These are phyloP conservation scores for Malassezia equina DNA, from an alignment of 1,284 basidiomycete genomes.

Conservation along the genomic window DNA sequence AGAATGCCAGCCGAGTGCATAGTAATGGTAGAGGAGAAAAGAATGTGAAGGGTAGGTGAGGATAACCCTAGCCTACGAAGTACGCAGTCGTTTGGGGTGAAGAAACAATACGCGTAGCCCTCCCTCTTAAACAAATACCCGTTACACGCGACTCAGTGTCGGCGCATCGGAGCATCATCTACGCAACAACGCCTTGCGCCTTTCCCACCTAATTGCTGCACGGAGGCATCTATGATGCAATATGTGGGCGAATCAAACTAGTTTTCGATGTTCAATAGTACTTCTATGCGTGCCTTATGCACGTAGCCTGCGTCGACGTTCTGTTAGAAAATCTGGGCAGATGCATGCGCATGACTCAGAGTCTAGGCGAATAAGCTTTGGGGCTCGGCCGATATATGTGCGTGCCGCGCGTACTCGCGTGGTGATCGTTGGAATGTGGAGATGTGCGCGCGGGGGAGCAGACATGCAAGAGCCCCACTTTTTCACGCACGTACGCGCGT, in stretches of 20 bases:
- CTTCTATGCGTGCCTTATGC: background rate
- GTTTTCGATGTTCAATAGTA: background rate
- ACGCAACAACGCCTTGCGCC: background rate
- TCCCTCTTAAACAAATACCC: background rate
- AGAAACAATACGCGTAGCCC: background rate
- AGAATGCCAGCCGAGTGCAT: slow-evolving; percentile 12
- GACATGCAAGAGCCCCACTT: no score
- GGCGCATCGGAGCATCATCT: background rate
- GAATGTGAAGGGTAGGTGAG: background rate
- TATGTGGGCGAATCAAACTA: background rate
- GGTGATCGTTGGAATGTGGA: background rate
- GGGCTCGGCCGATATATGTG: background rate
- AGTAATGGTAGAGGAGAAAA: background rate
- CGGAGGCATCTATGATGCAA: background rate
- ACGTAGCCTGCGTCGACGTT: background rate
- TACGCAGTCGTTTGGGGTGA: background rate
- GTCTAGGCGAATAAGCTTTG: background rate
- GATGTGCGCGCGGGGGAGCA: background rate
- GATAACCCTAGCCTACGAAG: background rate
- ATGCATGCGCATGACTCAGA: background rate
- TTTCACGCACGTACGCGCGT: no score
- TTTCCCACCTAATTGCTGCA: background rate
- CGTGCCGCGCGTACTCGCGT: background rate
- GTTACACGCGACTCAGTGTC: background rate
- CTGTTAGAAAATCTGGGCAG: background rate